phyloP scores from a whole-genome alignment of 2,329 filamentous ascomycete genomes.

The Zasmidium citrigriseum region DNA sequence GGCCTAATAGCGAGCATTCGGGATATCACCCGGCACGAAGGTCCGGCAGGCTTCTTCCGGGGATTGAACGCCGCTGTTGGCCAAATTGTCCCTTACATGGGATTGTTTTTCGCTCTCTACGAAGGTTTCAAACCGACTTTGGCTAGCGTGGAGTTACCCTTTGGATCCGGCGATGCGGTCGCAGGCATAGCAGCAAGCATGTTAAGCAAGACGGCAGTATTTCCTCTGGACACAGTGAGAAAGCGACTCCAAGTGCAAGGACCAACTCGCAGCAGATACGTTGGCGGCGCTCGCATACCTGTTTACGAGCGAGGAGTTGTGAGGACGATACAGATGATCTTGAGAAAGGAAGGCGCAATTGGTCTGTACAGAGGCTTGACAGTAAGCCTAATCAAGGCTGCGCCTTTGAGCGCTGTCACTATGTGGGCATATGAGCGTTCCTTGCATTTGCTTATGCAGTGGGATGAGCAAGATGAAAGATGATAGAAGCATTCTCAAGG shows the following conservation, averaged over 20 bases:
- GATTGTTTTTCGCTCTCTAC: slow-evolving; percentile 89
- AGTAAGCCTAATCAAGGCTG: slow-evolving; percentile 88
- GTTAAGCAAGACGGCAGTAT: slow-evolving; percentile 83
- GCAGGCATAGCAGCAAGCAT: slow-evolving; percentile 80
- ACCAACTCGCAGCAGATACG: slow-evolving; percentile 75
- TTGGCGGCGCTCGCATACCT: slow-evolving; percentile 73
- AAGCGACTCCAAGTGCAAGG: slow-evolving; percentile 96
- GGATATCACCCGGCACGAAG: slow-evolving; percentile 76
- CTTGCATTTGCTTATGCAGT: slow-evolving; percentile 47
- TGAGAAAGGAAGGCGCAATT: slow-evolving; percentile 70
- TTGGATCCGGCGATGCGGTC: slow-evolving; percentile 77
- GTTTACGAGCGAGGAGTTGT: slow-evolving; percentile 70
- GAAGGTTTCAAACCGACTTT: slow-evolving; percentile 63
- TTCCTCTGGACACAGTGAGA: slow-evolving; percentile 87
- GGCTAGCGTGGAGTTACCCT: slow-evolving; percentile 53
- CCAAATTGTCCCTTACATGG: slow-evolving; percentile 96
- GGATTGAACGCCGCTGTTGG: slow-evolving; percentile 78
- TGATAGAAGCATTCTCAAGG: not conserved
- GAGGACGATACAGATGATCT: slow-evolving; percentile 66
- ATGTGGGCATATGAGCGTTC: slow-evolving; percentile 92
- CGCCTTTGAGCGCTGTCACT: slow-evolving; percentile 87
- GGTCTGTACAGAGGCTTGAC: slow-evolving; percentile 86
- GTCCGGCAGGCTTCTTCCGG: slow-evolving; percentile 78
- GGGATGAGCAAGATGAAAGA: slow-evolving; percentile 8
- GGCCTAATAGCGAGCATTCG: slow-evolving; percentile 68